Evolutionary conservation across 2,329 filamentous ascomycete genomes (phyloP).

Genomic region (Epichloe coenophiala): DNA sequence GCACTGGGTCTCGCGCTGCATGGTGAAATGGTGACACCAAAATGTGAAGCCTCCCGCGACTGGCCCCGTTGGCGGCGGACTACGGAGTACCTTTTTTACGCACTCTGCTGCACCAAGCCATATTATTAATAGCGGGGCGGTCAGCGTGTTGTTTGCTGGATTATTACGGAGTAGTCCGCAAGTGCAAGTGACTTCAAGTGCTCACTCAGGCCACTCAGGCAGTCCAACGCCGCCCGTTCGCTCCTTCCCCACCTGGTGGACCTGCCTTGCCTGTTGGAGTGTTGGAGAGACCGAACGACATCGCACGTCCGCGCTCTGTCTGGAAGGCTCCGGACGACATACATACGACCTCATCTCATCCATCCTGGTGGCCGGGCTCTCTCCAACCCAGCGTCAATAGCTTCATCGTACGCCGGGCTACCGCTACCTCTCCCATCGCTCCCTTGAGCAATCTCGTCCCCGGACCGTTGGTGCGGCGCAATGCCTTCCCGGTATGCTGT

Average conservation of each 20-base stretch:
- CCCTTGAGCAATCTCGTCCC: not conserved
- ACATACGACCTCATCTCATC: not conserved
- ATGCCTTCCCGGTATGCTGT: constrained; percentile 63
- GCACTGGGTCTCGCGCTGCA: not conserved
- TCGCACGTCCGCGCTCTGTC: not conserved
- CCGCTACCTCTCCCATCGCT: not conserved
- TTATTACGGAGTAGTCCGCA: too few species aligned
- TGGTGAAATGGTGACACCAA: not conserved
- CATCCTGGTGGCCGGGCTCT: not conserved
- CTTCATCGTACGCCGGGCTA: not conserved
- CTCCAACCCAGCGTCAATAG: not conserved
- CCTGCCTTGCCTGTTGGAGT: not conserved
- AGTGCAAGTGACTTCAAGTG: too few species aligned
- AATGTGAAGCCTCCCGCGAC: not conserved
- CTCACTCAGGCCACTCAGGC: too few species aligned
- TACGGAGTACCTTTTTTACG: too few species aligned
- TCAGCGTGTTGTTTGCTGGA: not conserved
- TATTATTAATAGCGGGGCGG: not conserved
- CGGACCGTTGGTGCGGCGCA: constrained; percentile 3
- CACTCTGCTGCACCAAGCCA: too few species aligned
- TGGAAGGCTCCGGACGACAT: not conserved
- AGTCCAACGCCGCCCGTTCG: not conserved
- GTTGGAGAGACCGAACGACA: not conserved
- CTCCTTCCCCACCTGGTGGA: constrained; percentile 1
- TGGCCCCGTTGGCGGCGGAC: too few species aligned